Percentiles rank a stretch among this genome's conserved stretches.
phyloP scores from a whole-genome alignment of 306 rosid species.

The Mimosa bimucronata region DNA sequence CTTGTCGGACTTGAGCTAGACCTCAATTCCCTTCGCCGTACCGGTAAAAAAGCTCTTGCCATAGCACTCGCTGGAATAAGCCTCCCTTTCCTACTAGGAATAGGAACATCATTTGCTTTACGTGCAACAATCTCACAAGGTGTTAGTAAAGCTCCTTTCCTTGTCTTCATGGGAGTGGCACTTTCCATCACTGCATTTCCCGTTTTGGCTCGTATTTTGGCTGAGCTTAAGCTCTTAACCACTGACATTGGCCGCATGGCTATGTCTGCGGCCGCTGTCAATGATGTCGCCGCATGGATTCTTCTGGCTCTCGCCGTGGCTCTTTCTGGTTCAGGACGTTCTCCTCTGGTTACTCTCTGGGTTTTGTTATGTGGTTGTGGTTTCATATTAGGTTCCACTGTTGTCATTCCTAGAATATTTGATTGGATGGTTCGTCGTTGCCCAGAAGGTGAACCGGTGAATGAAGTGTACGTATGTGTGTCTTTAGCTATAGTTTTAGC shows the following conservation, averaged over 20 bases:
- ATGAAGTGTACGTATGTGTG: conserved; percentile 54
- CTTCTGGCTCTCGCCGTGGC: conserved; percentile 75
- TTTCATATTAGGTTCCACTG: conserved; percentile 39
- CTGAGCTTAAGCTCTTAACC: conserved; percentile 72
- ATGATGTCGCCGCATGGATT: conserved; percentile 81
- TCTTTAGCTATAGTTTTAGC: conserved; percentile 59
- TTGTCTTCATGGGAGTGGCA: conserved; percentile 76
- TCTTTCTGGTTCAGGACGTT: conserved; percentile 48
- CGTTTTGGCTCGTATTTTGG: conserved; percentile 71
- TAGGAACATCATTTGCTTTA: conserved; percentile 64
- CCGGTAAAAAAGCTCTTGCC: conserved; percentile 60
- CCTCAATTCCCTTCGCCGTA: conserved; percentile 49
- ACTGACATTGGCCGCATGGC: conserved; percentile 69
- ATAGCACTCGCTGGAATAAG: conserved; percentile 69
- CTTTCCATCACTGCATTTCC: conserved; percentile 82
- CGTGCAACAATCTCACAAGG: conserved; percentile 58
- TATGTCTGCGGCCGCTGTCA: conserved; percentile 82
- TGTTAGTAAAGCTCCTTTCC: conserved; percentile 52
- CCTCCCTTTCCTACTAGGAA: conserved; percentile 66
- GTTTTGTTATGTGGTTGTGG: conserved; percentile 52
- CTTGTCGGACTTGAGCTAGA: conserved; percentile 69
- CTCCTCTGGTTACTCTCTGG: conserved; percentile 61
- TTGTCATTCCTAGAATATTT: conserved; percentile 46
- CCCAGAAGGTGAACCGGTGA: conserved; percentile 59
- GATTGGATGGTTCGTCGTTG: conserved; percentile 57